These are phyloP conservation scores for Chlorella vulgaris DNA, from an alignment of 139 green algal genomes.

Conservation along the genomic window DNA sequence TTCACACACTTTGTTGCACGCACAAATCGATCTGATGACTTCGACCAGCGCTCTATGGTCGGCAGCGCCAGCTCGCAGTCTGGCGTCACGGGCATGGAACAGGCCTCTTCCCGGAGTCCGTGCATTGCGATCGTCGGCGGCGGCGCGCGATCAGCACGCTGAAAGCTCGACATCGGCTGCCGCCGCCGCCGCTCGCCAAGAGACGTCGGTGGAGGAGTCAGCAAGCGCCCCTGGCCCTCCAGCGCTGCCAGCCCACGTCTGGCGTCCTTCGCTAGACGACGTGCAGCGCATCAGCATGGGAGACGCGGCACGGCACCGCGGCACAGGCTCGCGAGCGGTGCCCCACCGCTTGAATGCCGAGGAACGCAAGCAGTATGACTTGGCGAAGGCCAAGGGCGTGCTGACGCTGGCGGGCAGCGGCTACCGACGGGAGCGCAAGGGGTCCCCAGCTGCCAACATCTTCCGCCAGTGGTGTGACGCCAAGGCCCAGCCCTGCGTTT, in stretches of 20 bases:
- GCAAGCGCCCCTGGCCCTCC: too few relatives aligned
- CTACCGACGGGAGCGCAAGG: conserved; percentile 71
- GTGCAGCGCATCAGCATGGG: conserved; percentile 67
- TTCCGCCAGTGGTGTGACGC: conserved; percentile 56
- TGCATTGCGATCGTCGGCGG: too few relatives aligned
- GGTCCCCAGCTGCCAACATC: conserved; percentile 71
- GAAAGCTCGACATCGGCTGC: too few relatives aligned
- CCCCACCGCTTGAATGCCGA: conserved; percentile 70
- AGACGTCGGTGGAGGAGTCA: too few relatives aligned
- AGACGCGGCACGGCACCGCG: conserved; percentile 45
- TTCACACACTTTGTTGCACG: too few relatives aligned
- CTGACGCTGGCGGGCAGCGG: conserved; percentile 65
- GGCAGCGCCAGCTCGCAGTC: too few relatives aligned
- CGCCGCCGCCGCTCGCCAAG: too few relatives aligned
- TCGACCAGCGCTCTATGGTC: too few relatives aligned
- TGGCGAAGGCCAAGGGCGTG: conserved; percentile 70
- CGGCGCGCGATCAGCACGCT: too few relatives aligned
- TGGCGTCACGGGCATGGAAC: too few relatives aligned
- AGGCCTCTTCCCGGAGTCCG: too few relatives aligned
- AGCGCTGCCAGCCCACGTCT: conserved; percentile 13
- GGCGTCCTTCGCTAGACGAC: conserved; percentile 65
- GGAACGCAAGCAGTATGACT: conserved; percentile 60
- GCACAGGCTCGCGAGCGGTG: conserved; percentile 63
- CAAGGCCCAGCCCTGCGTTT: conserved; percentile 45
- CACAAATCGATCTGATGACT: too few relatives aligned